phyloP scores from a whole-genome alignment of 768 basidiomycete species.

The Boletus sp. region DNA sequence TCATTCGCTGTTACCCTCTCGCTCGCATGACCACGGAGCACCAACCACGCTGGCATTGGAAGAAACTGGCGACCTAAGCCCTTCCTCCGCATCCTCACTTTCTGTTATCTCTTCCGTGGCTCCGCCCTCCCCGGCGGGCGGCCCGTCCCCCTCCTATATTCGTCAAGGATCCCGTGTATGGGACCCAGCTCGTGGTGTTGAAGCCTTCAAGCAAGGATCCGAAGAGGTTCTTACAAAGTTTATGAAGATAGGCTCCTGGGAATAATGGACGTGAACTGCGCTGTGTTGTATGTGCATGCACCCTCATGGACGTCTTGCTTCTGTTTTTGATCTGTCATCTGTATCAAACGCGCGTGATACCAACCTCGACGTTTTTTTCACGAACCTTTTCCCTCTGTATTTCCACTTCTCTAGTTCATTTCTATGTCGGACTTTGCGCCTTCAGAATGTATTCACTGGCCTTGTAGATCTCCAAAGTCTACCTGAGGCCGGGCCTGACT shows the following conservation, averaged over 20 bases:
- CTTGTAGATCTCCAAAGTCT: not conserved
- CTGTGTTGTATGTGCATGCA: not conserved
- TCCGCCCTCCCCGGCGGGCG: slow-evolving; percentile 49
- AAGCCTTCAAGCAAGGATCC: slow-evolving; percentile 81
- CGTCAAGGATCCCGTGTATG: slow-evolving; percentile 64
- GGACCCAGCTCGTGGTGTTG: slow-evolving; percentile 84
- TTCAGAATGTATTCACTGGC: not conserved
- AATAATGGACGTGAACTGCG: slow-evolving; percentile 37
- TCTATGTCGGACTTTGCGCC: not conserved
- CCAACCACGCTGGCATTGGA: slow-evolving; percentile 2
- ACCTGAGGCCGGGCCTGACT: too few species aligned
- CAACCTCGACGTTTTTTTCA: not conserved
- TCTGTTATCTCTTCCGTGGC: slow-evolving; percentile 57
- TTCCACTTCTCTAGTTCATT: not conserved
- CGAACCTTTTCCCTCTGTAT: not conserved
- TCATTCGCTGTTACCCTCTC: slow-evolving; percentile 17
- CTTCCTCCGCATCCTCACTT: slow-evolving; percentile 9
- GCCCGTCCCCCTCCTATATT: slow-evolving; percentile 28
- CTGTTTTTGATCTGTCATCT: slow-evolving; percentile 1
- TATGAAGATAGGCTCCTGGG: slow-evolving; percentile 74
- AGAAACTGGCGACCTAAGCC: slow-evolving; percentile 6
- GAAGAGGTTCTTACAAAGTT: slow-evolving; percentile 85
- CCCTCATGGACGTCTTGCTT: not conserved
- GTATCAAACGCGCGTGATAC: not conserved
- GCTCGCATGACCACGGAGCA: slow-evolving; percentile 6